Evolutionary conservation across 2,329 filamentous ascomycete species (phyloP), one percentile per base, ranked within the genome.

Genomic region (Malbranchea zuffiana): DNA sequence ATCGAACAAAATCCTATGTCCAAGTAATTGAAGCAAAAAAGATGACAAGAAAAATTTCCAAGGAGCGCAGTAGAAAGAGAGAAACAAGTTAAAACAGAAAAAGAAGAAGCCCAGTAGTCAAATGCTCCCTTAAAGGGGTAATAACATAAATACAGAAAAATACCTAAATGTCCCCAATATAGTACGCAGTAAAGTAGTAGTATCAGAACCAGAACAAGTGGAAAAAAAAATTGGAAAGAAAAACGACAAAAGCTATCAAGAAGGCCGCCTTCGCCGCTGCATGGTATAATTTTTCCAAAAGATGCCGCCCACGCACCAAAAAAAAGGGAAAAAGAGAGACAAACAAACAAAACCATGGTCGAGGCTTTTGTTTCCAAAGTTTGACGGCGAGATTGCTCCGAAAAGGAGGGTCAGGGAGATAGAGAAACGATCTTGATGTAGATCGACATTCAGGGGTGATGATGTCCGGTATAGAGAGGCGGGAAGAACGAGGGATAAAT

Each of bases 251-350:
- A 33, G 19, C 23, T 24, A n/a, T 27, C 7, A 11, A 27, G 25
- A n/a, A 13, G 25, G 25, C n/a, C n/a, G 15, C 3, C 25, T 11
- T n/a, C 25, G 25, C 21, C 18, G 20, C 13, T 12, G 18, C 24
- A 35, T 29, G 26, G 34, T 27, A 29, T 21, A 36, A 36, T 11
- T 20, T 19, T 36, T 29, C 20, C 34, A 36, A 16, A 33, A 30
- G 30, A 25, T 36, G 26, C 34, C 34, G 34, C 34, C 34, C 34
- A 36, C 24, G 34, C 34, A 23, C 13, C 17, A 21, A 21, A 17
- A 19, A 26, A 18, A 19, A 27, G 21, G 21, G 28, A 23, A 30
- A n/a, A 31, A 5, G 12, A 10, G 17, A 15, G 17, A 25, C 3
- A 11, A n/a, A 37, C 4, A 24, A 11, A 10, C 6, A 27, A 27